Conservation (phyloP, 768 basidiomycete species). For the Leucosporidium creatinivorum region DNA sequence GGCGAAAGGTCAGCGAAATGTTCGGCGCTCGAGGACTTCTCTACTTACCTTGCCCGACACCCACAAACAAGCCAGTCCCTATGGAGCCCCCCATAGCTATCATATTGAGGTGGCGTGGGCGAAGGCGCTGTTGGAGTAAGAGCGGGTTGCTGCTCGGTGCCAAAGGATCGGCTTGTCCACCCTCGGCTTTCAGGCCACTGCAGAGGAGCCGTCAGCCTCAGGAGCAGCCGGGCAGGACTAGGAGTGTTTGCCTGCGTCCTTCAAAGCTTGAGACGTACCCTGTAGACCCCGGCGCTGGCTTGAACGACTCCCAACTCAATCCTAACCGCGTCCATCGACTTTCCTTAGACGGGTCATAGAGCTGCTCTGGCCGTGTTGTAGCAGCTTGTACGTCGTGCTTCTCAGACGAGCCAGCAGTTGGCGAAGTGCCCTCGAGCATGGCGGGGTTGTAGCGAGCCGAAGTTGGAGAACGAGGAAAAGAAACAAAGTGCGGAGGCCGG, state of each 20-base stretch:
- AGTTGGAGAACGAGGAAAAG: too few species aligned
- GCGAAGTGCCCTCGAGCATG: too few species aligned
- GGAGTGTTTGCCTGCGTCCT: too few species aligned
- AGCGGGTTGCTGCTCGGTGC: conserved; percentile 18
- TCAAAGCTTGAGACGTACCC: conserved; percentile 13
- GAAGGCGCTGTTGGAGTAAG: conserved; percentile 41
- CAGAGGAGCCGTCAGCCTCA: not conserved
- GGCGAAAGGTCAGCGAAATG: too few species aligned
- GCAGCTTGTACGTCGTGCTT: too few species aligned
- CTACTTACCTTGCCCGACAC: not conserved
- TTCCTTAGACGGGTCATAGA: conserved; percentile 43
- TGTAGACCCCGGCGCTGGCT: conserved; percentile 43
- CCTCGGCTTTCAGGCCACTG: conserved; percentile 15
- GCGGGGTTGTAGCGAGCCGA: too few species aligned
- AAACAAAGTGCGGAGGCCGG: too few species aligned
- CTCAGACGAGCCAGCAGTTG: too few species aligned
- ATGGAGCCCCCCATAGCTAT: conserved; percentile 42
- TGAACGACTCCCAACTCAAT: conserved; percentile 42
- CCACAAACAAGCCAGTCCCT: conserved; percentile 33
- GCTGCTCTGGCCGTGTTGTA: too few species aligned
- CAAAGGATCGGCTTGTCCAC: not conserved
- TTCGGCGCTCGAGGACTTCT: too few species aligned
- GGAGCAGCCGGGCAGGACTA: too few species aligned
- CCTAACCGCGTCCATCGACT: conserved; percentile 39
- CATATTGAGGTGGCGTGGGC: conserved; percentile 38